Base-by-base conservation (phyloP, 176 grass and related monocot genomes). In the Musa troglodytarum region DNA sequence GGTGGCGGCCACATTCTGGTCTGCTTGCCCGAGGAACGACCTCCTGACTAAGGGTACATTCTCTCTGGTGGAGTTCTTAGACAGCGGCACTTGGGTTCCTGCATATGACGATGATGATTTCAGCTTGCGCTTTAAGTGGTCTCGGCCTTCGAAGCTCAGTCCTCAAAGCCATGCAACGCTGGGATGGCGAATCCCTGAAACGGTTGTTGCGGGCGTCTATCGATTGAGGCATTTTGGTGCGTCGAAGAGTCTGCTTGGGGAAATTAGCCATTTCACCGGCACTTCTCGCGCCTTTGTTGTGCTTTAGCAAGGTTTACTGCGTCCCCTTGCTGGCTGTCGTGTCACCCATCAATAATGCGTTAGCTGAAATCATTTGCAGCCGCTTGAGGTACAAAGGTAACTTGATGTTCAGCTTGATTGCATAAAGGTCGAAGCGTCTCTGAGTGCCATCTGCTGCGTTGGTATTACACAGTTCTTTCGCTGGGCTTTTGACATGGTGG, bases 21-120 rank as follows among this genome's bases (percentile, higher is more conserved):
- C 90, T 34, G 90, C 95, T 24, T 98, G 95, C 56, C 95, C 95
- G 50, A 88, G 95, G 82, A 98, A 98, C 26, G 95, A 98, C 76
- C 88, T 98, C 64, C 69, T 93, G 20, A 93, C 84, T 1, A 80
- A 93, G 1, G 88, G 88, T 23, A 98, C 90, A 11, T 98, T 91
- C 15, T 73, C 90, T 11, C 86, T 93, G 11, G 90, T 98, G 23
- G 95, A 98, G 61, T 85, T 84, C 53, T 85, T 93, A 29, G 81
- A 79, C 28, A 77, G 55, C 50, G 63, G 81, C 62, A 75, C 79
- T 14, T 98, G 95, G 95, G 7, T 82, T 79, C 86, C 90, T 43
- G 86, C 77, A 49, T 93, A 93, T 63, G 95, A 98, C 0, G 95
- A 98, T 6, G 95, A 98, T 50, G 95, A 93, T 82, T 91, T 90